Base-by-base conservation (phyloP, 1,284 basidiomycete genomes). In the Crepidotus sp. region DNA sequence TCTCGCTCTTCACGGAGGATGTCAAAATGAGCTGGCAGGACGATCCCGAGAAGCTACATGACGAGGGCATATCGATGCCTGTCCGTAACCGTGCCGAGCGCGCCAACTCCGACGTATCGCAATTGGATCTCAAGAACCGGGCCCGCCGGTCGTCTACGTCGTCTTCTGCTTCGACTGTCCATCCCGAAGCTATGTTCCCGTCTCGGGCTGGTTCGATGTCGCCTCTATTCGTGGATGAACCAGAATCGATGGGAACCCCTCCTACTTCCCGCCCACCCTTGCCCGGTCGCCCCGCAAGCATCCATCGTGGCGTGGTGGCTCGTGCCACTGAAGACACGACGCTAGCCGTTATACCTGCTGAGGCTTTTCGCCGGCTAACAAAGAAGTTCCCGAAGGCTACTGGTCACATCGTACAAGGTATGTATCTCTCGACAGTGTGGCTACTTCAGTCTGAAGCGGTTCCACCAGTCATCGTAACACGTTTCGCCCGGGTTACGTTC, bases 401-500 rank as follows among this genome's bases (percentile, higher is more conserved):
- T 15, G 93, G 94, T 1, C 92, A 98, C 59, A 96, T 99, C 48
- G 94, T 99, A 1, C 92, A 95, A 76, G 86, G 86, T 81, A 55
- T 35, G 58, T 54, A 5, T 35, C 9, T 32, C 19, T 29, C 8
- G 13, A 18, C 22, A 15, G 1, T 21, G 10, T 11, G n/a, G 29
- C 19, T 19, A 27, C 14, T 25, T 33, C 8, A 1, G n/a, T 15
- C 15, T 19, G 9, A 4, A 18, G 24, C 14, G 10, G 6, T 11
- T 11, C 55, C n/a, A 9, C 27, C 11, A 89, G 93, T 97, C 27
- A 96, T 97, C 52, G 68, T 99, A 40, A 95, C 96, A 3, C 79
- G 95, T 1, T 95, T 99, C 58, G 92, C 92, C 35, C 81, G 95
- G 14, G 96, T 98, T 9, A 99, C 96, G 0, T 98, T 99, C 68